phyloP scores from a whole-genome alignment of 345 rosid genomes.

The Hibiscus trionum region DNA sequence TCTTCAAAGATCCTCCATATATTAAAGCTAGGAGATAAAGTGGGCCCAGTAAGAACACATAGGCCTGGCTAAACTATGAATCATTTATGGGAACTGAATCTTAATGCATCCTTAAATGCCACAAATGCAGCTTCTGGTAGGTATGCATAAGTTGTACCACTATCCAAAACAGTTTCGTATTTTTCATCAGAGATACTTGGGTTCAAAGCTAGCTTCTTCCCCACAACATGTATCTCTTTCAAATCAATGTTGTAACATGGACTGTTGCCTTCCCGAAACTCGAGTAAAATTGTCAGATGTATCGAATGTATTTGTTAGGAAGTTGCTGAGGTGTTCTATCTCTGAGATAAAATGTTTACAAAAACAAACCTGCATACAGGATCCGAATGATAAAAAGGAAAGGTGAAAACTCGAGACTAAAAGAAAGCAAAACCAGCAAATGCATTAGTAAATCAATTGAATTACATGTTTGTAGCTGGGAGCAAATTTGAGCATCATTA shows the following conservation, averaged over 20 bases:
- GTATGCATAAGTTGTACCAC: slow-evolving; percentile 93
- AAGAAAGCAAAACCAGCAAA: neutral
- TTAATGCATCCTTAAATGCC: slow-evolving; percentile 73
- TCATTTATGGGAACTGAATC: slow-evolving; percentile 16
- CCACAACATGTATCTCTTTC: slow-evolving; percentile 87
- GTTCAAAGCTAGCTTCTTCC: slow-evolving; percentile 58
- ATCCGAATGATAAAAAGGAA: too few species aligned
- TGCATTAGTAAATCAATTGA: neutral
- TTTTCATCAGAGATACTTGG: slow-evolving; percentile 64
- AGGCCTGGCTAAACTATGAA: neutral
- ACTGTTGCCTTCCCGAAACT: slow-evolving; percentile 99
- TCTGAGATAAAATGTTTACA: slow-evolving; percentile 7
- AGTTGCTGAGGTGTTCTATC: slow-evolving; percentile 25
- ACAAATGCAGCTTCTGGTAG: slow-evolving; percentile 72
- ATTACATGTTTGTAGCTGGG: neutral
- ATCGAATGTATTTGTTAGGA: slow-evolving; percentile 49
- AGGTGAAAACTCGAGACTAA: neutral
- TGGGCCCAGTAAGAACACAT: neutral
- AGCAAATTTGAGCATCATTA: neutral
- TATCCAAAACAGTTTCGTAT: slow-evolving; percentile 70
- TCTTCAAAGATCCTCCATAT: too few species aligned
- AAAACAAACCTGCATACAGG: neutral
- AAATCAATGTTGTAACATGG: slow-evolving; percentile 93
- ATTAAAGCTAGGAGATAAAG: too few species aligned
- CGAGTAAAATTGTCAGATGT: slow-evolving; percentile 84